These are phyloP conservation scores for Microbotryum lychnidis-dioicae DNA, from an alignment of 1,284 basidiomycete genomes.

Conservation along the genomic window DNA sequence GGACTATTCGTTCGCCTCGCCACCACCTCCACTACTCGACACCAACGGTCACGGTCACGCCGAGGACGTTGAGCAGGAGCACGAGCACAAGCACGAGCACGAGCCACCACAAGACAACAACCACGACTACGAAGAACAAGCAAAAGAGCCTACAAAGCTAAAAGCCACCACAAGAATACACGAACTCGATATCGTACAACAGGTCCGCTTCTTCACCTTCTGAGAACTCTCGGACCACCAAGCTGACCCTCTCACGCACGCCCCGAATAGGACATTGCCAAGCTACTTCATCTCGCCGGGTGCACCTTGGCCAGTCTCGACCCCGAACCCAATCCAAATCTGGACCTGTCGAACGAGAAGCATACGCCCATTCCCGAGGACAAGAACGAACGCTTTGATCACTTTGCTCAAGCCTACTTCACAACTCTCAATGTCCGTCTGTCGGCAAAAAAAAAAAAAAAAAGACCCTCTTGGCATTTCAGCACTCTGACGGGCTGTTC, in stretches of 20 bases:
- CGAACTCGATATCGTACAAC: too few species aligned
- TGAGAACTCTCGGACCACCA: neutral
- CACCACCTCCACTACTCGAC: too few species aligned
- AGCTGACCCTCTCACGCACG: neutral
- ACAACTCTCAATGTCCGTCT: constrained; percentile 25
- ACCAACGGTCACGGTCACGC: too few species aligned
- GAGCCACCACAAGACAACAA: too few species aligned
- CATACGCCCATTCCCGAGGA: neutral
- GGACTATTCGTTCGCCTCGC: too few species aligned
- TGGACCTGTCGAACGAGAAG: neutral
- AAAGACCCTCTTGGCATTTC: neutral
- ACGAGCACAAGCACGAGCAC: too few species aligned
- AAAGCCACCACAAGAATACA: too few species aligned
- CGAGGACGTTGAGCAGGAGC: too few species aligned
- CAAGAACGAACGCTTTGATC: constrained; percentile 15
- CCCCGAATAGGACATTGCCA: constrained; percentile 20
- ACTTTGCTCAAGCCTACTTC: constrained; percentile 26
- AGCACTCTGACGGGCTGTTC: neutral
- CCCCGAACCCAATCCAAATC: constrained; percentile 10
- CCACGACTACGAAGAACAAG: too few species aligned
- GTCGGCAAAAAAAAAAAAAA: neutral
- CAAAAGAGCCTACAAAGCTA: too few species aligned
- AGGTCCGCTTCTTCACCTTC: neutral
- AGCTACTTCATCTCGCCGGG: constrained; percentile 25
- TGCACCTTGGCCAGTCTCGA: constrained; percentile 26